These are phyloP conservation scores for Hypsizygus marmoreus DNA, from an alignment of 768 basidiomycete genomes.

Conservation along the genomic window DNA sequence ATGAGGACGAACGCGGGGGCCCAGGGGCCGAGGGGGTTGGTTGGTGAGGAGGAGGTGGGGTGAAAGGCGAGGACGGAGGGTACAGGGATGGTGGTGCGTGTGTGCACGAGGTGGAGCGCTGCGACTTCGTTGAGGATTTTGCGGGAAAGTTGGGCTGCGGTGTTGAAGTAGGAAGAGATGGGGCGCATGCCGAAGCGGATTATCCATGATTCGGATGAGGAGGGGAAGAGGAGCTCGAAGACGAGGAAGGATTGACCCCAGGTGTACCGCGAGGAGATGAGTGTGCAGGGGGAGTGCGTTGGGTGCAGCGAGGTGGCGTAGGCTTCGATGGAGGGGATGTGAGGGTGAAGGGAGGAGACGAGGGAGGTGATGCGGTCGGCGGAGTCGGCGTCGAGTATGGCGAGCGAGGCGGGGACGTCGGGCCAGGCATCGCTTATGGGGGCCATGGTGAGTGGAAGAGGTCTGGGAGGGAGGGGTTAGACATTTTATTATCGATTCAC, in stretches of 20 bases:
- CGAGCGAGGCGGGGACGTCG: slow-evolving; percentile 35
- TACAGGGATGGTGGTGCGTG: slow-evolving; percentile 43
- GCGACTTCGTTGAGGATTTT: slow-evolving; percentile 47
- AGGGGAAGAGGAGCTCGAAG: slow-evolving; percentile 36
- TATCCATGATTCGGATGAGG: slow-evolving; percentile 38
- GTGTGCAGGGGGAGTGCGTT: slow-evolving; percentile 26
- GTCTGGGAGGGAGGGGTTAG: neutral
- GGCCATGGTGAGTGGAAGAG: slow-evolving; percentile 11
- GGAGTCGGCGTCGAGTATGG: slow-evolving; percentile 35
- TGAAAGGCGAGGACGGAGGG: slow-evolving; percentile 40
- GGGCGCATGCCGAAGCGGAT: slow-evolving; percentile 42
- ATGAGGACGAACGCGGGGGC: slow-evolving; percentile 45
- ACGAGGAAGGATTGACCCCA: slow-evolving; percentile 46
- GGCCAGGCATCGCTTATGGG: slow-evolving; percentile 43
- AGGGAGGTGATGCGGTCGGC: slow-evolving; percentile 36
- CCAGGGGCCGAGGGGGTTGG: slow-evolving; percentile 37
- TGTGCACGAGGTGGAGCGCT: slow-evolving; percentile 40
- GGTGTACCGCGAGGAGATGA: slow-evolving; percentile 36
- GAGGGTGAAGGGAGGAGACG: slow-evolving; percentile 35
- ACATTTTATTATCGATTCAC: no score
- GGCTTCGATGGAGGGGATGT: slow-evolving; percentile 29
- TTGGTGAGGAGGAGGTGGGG: slow-evolving; percentile 32
- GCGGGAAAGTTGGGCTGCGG: slow-evolving; percentile 42
- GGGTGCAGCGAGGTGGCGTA: slow-evolving; percentile 39
- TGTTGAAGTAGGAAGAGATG: slow-evolving; percentile 43